Base-by-base conservation (phyloP, 768 basidiomycete genomes). In the Trichaptum fuscoviolaceum region DNA sequence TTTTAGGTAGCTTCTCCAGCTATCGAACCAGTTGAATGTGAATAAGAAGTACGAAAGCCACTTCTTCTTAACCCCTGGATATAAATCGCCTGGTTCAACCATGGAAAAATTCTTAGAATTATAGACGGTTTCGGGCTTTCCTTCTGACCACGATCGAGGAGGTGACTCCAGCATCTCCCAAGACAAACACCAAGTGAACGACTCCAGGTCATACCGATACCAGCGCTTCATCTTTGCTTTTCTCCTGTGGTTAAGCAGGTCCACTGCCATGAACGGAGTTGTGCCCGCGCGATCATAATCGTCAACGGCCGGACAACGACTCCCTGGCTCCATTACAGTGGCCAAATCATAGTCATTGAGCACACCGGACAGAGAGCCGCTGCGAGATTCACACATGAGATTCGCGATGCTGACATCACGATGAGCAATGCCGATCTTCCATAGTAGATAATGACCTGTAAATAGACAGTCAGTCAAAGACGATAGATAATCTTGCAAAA, bases 161-260 rank as follows among this genome's bases (percentile, higher is more conserved):
- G 42, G 15, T 3, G 15, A 52, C 15, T 52, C 20, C 20, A 52
- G 20, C 20, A 20, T 52, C 42, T 52, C 42, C 69, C 71, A 75
- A 1, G 62, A 25, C 5, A 75, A 66, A 27, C 73, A 70, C 75
- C 77, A 79, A 1, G 71, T 64, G 62, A 78, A 76, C 15, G 78
- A 71, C 65, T 79, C 77, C 23, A 71, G 36, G 57, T 79, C 77
- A 63, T 79, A 75, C 23, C 72, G 69, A 42, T 79, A 79, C 9
- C 65, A 57, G n/a, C 69, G 72, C 23, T 58, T 8, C 5, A 71
- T 63, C 25, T 69, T 63, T 23, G 72, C 72, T 20, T 36, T 62
- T 8, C 65, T n/a, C n/a, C n/a, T 63, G 0, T 69, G 18, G 5
- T 36, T 66, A 27, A 77, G 68, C n/a, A 78, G 65, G 15, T 74